Base-by-base conservation (phyloP, 176 grass and related monocot species). In the Oryza rufipogon region DNA sequence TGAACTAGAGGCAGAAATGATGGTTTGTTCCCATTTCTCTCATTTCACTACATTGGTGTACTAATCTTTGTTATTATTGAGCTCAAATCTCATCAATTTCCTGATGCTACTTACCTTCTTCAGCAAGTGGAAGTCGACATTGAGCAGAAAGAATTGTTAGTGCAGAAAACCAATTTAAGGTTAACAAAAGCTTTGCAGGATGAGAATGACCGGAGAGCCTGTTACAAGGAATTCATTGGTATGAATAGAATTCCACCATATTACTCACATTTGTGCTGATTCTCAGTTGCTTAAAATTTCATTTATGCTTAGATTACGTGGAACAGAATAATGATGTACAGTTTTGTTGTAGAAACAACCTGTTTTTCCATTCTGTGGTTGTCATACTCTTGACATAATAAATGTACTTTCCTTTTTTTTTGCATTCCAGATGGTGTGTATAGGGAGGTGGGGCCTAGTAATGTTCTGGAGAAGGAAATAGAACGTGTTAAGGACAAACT, bases 1-100 rank as follows among this genome's bases (percentile, higher is more conserved):
- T 11, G 95, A 98, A 73, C 78, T 98, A 71, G 86, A 80, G 41
- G 91, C 67, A 73, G 95, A 95, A 86, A 95, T 95, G 72, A 85
- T 52, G 87, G 95, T 98, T 72, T 60, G 85, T 73, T 86, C 63
- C 52, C 75, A 71, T 49, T 77, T 63, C 41, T 66, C 78, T 74
- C 66, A 32, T 87, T 64, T 91, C 6, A 41, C 45, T 72, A 17
- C 16, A 54, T 42, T 80, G 11, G 23, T 25, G 48, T 64, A 47
- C 56, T 64, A 71, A 68, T 64, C 63, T 61, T 65, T 11, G 4
- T 67, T 83, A 58, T 81, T 72, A 61, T 22, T 80, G 79, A 67
- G 11, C 70, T 83, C 66, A 60, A 48, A 80, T 16, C 11, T 72
- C 36, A 83, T 76, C n/a, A 11, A 28, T 64, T 71, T 71, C 16